phyloP scores from a whole-genome alignment of 805 yeast genomes.

The Kuraishia piskuri region DNA sequence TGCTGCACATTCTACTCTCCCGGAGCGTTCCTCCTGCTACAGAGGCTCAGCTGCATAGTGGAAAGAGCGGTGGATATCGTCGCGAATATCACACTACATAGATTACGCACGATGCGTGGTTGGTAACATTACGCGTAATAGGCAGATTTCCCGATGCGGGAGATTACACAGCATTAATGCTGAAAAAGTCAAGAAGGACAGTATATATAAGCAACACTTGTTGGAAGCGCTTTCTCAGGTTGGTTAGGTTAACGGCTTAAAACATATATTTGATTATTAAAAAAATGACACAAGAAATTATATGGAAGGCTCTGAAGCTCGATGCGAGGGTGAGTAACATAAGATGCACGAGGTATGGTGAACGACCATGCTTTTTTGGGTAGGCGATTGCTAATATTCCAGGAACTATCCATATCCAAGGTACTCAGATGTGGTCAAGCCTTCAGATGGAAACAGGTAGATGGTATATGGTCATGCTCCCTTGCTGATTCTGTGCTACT shows the following conservation, averaged over 20 bases:
- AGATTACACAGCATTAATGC: background rate
- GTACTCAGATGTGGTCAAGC: conserved; percentile 84
- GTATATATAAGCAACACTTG: background rate
- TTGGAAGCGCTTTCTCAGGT: background rate
- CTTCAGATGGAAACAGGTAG: conserved; percentile 63
- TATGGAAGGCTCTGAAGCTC: conserved; percentile 18
- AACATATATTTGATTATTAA: background rate
- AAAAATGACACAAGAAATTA: conserved; percentile 14
- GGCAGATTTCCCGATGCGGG: background rate
- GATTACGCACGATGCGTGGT: background rate
- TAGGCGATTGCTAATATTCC: background rate
- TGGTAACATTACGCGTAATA: background rate
- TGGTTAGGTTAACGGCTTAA: no score
- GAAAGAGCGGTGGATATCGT: background rate
- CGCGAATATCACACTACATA: background rate
- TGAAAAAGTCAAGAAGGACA: background rate
- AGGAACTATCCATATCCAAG: conserved; percentile 51
- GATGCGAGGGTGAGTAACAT: conserved; percentile 14
- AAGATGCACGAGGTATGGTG: background rate
- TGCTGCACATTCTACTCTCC: no score
- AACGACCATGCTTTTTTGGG: no score
- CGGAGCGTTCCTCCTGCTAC: no score
- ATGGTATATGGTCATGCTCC: conserved; percentile 59
- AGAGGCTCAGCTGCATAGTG: background rate
- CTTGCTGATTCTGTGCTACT: conserved; percentile 51